Base-by-base conservation (phyloP, 257 asterid genomes). In the Solanum virginianum region DNA sequence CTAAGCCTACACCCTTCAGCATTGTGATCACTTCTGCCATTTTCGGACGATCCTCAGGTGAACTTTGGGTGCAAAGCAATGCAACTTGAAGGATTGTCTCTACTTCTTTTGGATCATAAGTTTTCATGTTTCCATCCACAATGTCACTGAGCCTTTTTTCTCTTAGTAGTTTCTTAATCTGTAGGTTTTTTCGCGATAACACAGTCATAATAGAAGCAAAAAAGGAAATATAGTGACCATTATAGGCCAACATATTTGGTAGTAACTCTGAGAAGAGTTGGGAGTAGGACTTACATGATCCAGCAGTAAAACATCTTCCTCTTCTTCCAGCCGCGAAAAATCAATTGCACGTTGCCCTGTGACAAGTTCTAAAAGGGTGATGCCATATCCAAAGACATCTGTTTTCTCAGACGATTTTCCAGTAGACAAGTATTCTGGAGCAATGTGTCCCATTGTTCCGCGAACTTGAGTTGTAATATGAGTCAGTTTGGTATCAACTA, bases 401-500 rank as follows among this genome's bases (percentile, higher is more conserved):
- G 99, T 94, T 89, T 93, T 94, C 17, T 93, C 98, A 1, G 98
- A 95, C 9, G 98, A 94, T 87, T 94, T 94, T 49, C 99, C 99
- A 0, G 98, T 95, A 2, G 99, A 92, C 84, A 95, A 85, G 84
- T 95, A 95, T 88, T 94, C 99, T 0, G 98, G 99, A 41, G 99
- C 99, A 53, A 95, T 95, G 80, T 95, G 99, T 49, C 99, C 99
- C 99, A 95, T 95, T 3, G 99, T 95, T 70, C 99, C 99, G 5
- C 99, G 98, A 75, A 95, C 92, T 88, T 92, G 98, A 72, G 99
- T 95, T 5, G 99, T 95, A 17, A 95, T 88, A 29, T 95, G 98
- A 4, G 99, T 95, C 5, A 86, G 90, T 54, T 93, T 90, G 0
- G 96, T 71, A 85, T 95, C 99, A 60, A 95, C 95, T 22, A 90